Conservation (phyloP, 345 rosid species). For the Erodium maritimum region DNA sequence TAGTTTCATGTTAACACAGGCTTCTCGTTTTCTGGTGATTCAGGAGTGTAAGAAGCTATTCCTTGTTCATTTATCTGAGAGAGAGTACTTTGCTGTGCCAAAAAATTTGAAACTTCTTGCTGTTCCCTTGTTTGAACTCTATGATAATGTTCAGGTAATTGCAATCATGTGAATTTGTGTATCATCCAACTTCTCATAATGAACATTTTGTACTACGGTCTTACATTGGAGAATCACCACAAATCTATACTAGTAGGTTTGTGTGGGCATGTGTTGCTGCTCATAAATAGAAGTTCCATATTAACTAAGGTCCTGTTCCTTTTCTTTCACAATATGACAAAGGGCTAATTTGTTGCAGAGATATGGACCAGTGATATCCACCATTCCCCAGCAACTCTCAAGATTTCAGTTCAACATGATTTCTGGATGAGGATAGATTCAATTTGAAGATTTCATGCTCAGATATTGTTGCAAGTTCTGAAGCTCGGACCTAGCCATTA, state of each 20-base stretch:
- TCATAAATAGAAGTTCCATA: not conserved
- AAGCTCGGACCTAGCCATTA: too few relatives aligned
- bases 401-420: not conserved
- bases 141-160: slow-evolving; percentile 82
- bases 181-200: too few relatives aligned
- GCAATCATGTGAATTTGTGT: not conserved
- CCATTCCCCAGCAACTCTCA: not conserved
- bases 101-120: slow-evolving; percentile 95
- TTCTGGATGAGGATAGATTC: not conserved
- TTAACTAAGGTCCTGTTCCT: too few relatives aligned
- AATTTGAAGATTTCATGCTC: not conserved
- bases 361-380: not conserved
- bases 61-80: slow-evolving; percentile 87
- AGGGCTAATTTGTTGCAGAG: not conserved
- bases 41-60: slow-evolving; percentile 98
- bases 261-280: not conserved
- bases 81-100: slow-evolving; percentile 95
- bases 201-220: not conserved
- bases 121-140: slow-evolving; percentile 91
- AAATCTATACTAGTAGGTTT: too few relatives aligned
- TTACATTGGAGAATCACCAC: not conserved
- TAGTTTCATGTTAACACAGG: not conserved
- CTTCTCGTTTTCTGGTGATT: slow-evolving; percentile 9
- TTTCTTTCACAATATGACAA: too few relatives aligned
- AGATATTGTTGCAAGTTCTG: not conserved